Conservation (phyloP, 192 early-diverging fungal genomes). For the Coemansia sp. region DNA sequence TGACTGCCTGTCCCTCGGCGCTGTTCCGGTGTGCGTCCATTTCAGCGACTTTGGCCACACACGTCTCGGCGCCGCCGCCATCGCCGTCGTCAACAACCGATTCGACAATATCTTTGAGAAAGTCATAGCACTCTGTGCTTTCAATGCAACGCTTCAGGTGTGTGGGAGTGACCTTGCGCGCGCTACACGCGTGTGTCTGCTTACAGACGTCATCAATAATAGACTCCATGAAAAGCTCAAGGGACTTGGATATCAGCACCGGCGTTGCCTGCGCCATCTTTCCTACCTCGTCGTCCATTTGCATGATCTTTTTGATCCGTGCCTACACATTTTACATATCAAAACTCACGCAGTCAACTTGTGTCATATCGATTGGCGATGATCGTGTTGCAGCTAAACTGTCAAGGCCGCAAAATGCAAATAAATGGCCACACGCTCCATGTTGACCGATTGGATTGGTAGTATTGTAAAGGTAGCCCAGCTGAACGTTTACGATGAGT, state of each 20-base stretch:
- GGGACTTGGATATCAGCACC: slow-evolving; percentile 81
- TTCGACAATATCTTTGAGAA: slow-evolving; percentile 85
- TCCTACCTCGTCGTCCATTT: slow-evolving; percentile 97
- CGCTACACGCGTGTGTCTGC: slow-evolving; percentile 73
- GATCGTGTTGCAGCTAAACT: no score
- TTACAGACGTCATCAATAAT: slow-evolving; percentile 85
- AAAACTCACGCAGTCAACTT: no score
- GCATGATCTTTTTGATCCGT: slow-evolving; percentile 99
- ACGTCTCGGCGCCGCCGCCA: slow-evolving; percentile 42
- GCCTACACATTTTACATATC: slow-evolving; percentile 59
- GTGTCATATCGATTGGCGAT: no score
- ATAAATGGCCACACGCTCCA: no score
- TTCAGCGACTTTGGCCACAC: slow-evolving; percentile 44
- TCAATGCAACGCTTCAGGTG: slow-evolving; percentile 82
- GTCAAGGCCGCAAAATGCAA: no score
- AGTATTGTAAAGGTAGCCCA: no score
- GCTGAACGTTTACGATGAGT: background rate
- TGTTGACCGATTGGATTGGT: no score
- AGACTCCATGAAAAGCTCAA: slow-evolving; percentile 94
- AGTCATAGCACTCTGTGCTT: slow-evolving; percentile 89
- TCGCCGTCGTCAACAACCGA: slow-evolving; percentile 71
- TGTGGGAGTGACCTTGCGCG: slow-evolving; percentile 79
- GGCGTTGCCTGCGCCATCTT: slow-evolving; percentile 98
- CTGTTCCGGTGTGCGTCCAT: slow-evolving; percentile 10
- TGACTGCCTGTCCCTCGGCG: background rate